Evolutionary conservation across 169 alveolate species (phyloP).

Genomic region (Plasmodium adleri): DNA sequence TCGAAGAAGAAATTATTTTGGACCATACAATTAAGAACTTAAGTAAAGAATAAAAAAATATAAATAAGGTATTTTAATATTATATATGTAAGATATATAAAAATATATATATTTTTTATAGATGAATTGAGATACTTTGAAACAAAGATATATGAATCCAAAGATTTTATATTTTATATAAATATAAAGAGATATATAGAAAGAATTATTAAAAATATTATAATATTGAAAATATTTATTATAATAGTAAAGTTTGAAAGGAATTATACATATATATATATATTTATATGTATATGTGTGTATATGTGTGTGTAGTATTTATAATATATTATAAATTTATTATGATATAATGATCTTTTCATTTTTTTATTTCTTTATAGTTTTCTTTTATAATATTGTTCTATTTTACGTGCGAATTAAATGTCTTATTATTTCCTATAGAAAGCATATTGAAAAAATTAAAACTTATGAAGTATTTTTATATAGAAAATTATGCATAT

Average conservation of each 20-base stretch:
- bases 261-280: background rate
- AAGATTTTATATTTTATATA: conserved; percentile 49
- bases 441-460: conserved; percentile 65
- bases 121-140: conserved; percentile 51
- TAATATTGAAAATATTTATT: conserved; percentile 30
- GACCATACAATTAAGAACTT: conserved; percentile 26
- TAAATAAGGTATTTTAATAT: background rate
- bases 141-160: conserved; percentile 28
- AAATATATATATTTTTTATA: conserved; percentile 4
- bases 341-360: background rate
- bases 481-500: background rate
- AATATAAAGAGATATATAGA: conserved; percentile 32
- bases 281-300: too few relatives aligned
- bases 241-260: conserved; percentile 30
- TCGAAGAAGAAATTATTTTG: conserved; percentile 36
- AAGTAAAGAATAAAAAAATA: conserved; percentile 16
- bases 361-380: conserved; percentile 2
- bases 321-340: background rate
- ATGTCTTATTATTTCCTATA: conserved; percentile 44
- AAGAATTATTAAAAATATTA: conserved; percentile 30
- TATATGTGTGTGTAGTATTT: too few relatives aligned
- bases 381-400: conserved; percentile 53
- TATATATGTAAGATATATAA: background rate
- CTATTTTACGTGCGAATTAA: conserved; percentile 48
- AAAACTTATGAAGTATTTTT: conserved; percentile 64